Conservation (phyloP, 805 yeast genomes). For the Candida stauntonica region DNA sequence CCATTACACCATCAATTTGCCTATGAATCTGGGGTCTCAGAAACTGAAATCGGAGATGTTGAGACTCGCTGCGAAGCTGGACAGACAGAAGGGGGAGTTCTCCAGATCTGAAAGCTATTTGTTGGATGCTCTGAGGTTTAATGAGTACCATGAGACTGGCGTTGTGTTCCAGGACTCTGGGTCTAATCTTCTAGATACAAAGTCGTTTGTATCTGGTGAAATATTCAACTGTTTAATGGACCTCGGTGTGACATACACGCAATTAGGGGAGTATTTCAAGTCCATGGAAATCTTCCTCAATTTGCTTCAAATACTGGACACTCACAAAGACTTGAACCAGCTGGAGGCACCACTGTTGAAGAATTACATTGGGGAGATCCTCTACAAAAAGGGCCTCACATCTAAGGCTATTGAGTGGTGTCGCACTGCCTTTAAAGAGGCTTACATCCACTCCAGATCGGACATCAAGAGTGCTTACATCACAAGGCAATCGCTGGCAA, state of each 20-base stretch:
- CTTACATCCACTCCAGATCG: conserved; percentile 29
- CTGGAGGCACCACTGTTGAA: conserved; percentile 32
- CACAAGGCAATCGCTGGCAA: conserved; percentile 33
- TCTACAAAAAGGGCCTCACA: conserved; percentile 33
- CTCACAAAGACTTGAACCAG: conserved; percentile 1
- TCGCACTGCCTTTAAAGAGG: conserved; percentile 33
- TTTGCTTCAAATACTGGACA: conserved; percentile 21
- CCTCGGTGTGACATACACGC: conserved; percentile 24
- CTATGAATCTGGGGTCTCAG: conserved; percentile 26
- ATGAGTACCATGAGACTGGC: conserved; percentile 20
- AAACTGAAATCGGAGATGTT: conserved; percentile 27
- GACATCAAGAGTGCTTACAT: conserved; percentile 36
- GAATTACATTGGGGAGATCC: conserved; percentile 39
- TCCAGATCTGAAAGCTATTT: conserved; percentile 28
- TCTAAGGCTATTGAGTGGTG: conserved; percentile 38
- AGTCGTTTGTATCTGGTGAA: conserved; percentile 21
- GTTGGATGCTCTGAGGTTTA: conserved; percentile 27
- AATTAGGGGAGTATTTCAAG: conserved; percentile 13
- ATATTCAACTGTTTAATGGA: conserved; percentile 23
- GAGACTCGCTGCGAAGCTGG: conserved; percentile 34
- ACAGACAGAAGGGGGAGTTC: conserved; percentile 19
- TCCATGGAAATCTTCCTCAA: conserved; percentile 34
- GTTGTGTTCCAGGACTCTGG: conserved; percentile 17
- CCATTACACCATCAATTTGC: conserved; percentile 29
- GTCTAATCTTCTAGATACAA: conserved; percentile 14